Evolutionary conservation across 306 rosid species (phyloP).

Genomic region (Purshia tridentata): DNA sequence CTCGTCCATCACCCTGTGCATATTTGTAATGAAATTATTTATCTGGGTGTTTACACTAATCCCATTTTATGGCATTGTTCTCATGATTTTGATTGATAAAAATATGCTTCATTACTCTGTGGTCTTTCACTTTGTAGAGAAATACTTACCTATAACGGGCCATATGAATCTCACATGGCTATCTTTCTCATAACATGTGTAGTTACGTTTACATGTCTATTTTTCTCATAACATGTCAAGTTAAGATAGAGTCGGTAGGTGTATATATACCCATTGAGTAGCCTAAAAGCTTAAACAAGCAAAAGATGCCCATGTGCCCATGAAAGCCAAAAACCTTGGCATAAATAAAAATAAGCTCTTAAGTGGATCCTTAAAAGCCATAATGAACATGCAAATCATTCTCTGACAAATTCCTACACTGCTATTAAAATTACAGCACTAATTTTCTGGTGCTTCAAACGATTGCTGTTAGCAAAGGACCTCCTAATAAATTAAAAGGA

Average conservation of each 20-base stretch:
- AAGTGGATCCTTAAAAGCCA: neutral
- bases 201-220: no score
- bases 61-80: neutral
- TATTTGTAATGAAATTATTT: constrained; percentile 13
- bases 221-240: no score
- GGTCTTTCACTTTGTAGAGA: neutral
- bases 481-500: neutral
- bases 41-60: neutral
- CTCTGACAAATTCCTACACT: neutral
- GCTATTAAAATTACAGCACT: neutral
- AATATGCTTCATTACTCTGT: neutral
- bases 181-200: no score
- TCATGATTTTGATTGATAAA: neutral
- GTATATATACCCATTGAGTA: no score
- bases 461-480: neutral
- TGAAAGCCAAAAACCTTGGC: neutral
- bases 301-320: neutral
- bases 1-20: constrained; percentile 12
- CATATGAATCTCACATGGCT: no score
- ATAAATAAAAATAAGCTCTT: neutral
- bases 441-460: neutral
- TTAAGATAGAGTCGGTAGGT: no score
- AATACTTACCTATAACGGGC: no score
- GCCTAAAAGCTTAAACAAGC: no score
- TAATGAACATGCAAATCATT: neutral